Evolutionary conservation across 331 rosid genomes (phyloP).

Genomic region (Rhamnella rubrinervis): DNA sequence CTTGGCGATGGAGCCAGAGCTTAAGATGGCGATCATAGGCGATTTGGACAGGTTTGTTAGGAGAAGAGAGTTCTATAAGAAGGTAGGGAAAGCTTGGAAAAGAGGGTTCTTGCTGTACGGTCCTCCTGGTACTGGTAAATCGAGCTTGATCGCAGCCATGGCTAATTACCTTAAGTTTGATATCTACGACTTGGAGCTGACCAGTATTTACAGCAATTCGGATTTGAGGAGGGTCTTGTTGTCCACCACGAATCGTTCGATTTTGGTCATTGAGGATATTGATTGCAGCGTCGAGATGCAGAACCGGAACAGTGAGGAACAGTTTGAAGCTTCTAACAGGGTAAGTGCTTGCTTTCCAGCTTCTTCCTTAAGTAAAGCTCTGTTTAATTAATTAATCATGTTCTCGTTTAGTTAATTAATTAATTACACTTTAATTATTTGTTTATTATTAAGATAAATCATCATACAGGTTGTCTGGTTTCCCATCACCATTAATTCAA

Average conservation of each 20-base stretch:
- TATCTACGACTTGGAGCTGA: slow-evolving; percentile 36
- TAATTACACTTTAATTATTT: too few species aligned
- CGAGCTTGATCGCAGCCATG: slow-evolving; percentile 41
- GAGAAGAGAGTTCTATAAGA: slow-evolving; percentile 33
- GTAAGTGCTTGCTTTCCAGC: neutral
- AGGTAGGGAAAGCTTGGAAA: slow-evolving; percentile 48
- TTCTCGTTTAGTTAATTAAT: neutral
- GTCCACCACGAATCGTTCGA: slow-evolving; percentile 30
- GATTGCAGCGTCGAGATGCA: slow-evolving; percentile 20
- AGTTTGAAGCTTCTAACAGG: slow-evolving; percentile 1
- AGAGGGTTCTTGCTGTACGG: slow-evolving; percentile 36
- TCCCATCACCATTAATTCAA: too few species aligned
- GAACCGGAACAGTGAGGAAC: neutral
- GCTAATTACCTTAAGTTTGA: slow-evolving; percentile 40
- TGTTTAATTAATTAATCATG: neutral
- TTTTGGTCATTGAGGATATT: slow-evolving; percentile 37
- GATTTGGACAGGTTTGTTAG: slow-evolving; percentile 38
- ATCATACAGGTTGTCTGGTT: too few species aligned
- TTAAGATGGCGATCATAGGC: slow-evolving; percentile 14
- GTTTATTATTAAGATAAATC: too few species aligned
- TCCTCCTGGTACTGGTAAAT: slow-evolving; percentile 36
- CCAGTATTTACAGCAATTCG: slow-evolving; percentile 5
- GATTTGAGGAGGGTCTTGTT: slow-evolving; percentile 20
- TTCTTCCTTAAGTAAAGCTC: neutral
- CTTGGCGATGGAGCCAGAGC: slow-evolving; percentile 35